phyloP scores from a whole-genome alignment of 176 grass and related monocot species.

The Poa pratensis region DNA sequence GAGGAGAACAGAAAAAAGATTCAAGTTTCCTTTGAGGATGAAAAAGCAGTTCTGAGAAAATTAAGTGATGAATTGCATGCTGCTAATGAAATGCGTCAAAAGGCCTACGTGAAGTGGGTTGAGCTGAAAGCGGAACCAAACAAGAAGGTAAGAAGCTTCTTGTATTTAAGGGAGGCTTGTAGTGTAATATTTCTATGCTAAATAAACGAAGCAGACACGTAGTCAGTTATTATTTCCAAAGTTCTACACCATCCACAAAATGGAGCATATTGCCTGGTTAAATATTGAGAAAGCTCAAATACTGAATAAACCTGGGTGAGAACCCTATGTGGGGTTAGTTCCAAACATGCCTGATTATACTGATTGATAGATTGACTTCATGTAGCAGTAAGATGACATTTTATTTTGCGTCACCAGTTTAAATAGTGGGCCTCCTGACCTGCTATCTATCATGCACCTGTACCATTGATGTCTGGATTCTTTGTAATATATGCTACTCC shows the following conservation, averaged over 20 bases:
- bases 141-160: slow-evolving; percentile 63
- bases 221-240: not conserved
- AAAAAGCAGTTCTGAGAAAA: slow-evolving; percentile 45
- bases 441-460: not conserved
- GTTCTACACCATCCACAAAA: slow-evolving; percentile 9
- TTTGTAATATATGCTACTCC: slow-evolving; percentile 25
- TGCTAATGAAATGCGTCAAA: slow-evolving; percentile 78
- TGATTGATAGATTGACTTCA: not conserved
- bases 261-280: slow-evolving; percentile 6
- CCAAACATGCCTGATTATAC: not conserved
- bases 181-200: slow-evolving; percentile 19
- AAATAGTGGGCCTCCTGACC: not conserved
- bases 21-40: slow-evolving; percentile 64
- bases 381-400: not conserved
- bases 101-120: slow-evolving; percentile 64
- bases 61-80: slow-evolving; percentile 62
- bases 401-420: not conserved
- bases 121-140: slow-evolving; percentile 58
- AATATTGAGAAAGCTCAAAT: slow-evolving; percentile 19
- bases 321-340: slow-evolving; percentile 22
- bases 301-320: not conserved
- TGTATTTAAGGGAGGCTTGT: slow-evolving; percentile 26
- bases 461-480: not conserved
- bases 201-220: slow-evolving; percentile 1
- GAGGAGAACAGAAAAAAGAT: slow-evolving; percentile 67